Evolutionary conservation across 805 yeast species (phyloP), one percentile per base, ranked within the genome.

Genomic region (Zygoascus tannicola): DNA sequence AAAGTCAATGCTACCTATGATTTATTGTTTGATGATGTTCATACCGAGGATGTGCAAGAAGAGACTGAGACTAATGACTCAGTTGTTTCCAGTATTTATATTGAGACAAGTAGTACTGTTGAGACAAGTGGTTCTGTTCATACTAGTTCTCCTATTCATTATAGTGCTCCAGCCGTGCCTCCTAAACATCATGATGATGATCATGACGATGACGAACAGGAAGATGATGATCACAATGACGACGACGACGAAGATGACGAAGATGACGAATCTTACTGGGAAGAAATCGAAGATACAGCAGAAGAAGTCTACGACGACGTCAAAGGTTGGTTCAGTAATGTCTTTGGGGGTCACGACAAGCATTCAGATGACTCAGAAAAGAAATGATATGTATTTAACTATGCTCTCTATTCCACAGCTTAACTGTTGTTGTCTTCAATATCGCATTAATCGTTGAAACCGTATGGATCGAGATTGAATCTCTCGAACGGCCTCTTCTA

Each of bases 1-100:
- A 38, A 49, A 22, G 56, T 51, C 35, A 50, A 55, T 23, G 56
- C 66, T 2, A 57, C 64, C 1, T 63, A 57, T 39, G 60, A 58
- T 12, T 48, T 41, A n/a, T 41, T 52, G 34, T 52, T 48, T 36
- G 46, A 47, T 37, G 28, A 22, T 7, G 37, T 34, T 5, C 43
- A 32, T 14, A 33, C 37, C 4, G 38, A 26, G 30, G 30, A 26
- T 26, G 30, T 26, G 30, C 10, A 26, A 12, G 10, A 8, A 8
- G 30, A 26, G 12, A 7, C 7, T 7, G 30, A 26, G 30, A 7
- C 7, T 26, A 26, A 26, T 7, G 12, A 12, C 12, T 12, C 7
- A 12, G 12, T 7, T 26, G 10, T 8, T 7, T 8, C 10, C 12
- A 12, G 7, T 8, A 26, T 7, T 26, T 12, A 26, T 7, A 26